phyloP scores from a whole-genome alignment of 1,139 yeast species.

The Nakaseomyces sp. region DNA sequence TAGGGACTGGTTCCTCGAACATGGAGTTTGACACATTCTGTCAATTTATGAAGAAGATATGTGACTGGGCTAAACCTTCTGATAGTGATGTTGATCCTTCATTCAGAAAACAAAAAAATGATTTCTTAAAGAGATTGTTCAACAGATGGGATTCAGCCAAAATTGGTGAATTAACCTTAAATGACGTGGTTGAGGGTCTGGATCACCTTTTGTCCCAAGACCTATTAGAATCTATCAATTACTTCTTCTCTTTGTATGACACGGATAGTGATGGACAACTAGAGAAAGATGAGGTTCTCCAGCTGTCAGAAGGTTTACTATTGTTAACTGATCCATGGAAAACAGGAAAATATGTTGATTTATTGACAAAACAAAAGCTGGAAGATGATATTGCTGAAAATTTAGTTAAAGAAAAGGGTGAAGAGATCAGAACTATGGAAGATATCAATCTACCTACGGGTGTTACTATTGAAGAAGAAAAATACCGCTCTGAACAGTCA shows the following conservation, averaged over 20 bases:
- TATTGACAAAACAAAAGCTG: slow-evolving; percentile 50
- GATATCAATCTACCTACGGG: slow-evolving; percentile 49
- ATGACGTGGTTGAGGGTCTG: slow-evolving; percentile 65
- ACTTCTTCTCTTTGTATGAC: slow-evolving; percentile 72
- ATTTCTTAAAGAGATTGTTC: slow-evolving; percentile 57
- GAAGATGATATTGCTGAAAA: slow-evolving; percentile 60
- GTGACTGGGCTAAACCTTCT: slow-evolving; percentile 60
- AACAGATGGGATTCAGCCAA: slow-evolving; percentile 57
- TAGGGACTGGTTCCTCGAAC: slow-evolving; percentile 60
- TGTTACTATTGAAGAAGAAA: slow-evolving; percentile 52
- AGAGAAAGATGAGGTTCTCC: slow-evolving; percentile 70
- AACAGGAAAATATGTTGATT: slow-evolving; percentile 54
- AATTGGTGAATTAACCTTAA: slow-evolving; percentile 51
- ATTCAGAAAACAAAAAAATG: slow-evolving; percentile 27
- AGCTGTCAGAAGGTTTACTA: slow-evolving; percentile 77
- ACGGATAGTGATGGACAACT: slow-evolving; percentile 51
- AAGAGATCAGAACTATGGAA: slow-evolving; percentile 26
- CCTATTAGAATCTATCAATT: slow-evolving; percentile 67
- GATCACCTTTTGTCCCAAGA: slow-evolving; percentile 64
- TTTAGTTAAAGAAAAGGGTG: slow-evolving; percentile 34
- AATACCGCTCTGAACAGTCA: slow-evolving; percentile 59
- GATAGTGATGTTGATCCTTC: slow-evolving; percentile 34
- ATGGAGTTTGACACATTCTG: slow-evolving; percentile 71
- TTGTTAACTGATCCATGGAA: slow-evolving; percentile 80
- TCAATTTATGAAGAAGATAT: slow-evolving; percentile 67